phyloP scores from a whole-genome alignment of 345 rosid genomes.

The Populus tremula region DNA sequence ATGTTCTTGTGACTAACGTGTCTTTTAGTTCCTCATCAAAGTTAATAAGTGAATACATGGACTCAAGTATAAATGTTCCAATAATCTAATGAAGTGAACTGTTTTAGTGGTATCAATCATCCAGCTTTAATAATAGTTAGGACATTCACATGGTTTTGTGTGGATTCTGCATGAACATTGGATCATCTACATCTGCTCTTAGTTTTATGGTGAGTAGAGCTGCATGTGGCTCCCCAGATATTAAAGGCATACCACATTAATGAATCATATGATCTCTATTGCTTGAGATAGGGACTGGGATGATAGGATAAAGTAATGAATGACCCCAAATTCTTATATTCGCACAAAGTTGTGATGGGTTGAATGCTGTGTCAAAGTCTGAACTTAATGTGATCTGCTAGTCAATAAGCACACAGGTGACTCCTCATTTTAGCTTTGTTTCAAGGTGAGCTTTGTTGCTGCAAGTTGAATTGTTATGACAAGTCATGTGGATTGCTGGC shows the following conservation, averaged over 20 bases:
- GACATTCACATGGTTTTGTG: not conserved
- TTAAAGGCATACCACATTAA: not conserved
- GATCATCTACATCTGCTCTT: not conserved
- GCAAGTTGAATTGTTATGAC: not conserved
- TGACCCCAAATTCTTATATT: not conserved
- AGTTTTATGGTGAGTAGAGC: not conserved
- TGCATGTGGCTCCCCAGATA: not conserved
- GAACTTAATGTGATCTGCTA: not conserved
- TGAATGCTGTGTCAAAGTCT: not conserved
- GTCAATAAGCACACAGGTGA: not conserved
- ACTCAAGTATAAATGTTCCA: not conserved
- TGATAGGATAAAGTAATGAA: not conserved
- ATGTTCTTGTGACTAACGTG: not conserved
- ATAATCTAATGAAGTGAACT: not conserved
- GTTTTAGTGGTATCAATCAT: not conserved
- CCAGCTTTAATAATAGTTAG: not conserved
- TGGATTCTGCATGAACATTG: not conserved
- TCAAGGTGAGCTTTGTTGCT: not conserved
- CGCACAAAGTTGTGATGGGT: not conserved
- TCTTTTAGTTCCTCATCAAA: not conserved
- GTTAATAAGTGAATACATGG: not conserved
- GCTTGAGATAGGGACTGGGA: not conserved
- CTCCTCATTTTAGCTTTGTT: not conserved
- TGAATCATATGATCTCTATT: not conserved
- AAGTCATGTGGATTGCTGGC: not conserved